phyloP scores from a whole-genome alignment of 331 rosid species.

The Acacia concinna region DNA sequence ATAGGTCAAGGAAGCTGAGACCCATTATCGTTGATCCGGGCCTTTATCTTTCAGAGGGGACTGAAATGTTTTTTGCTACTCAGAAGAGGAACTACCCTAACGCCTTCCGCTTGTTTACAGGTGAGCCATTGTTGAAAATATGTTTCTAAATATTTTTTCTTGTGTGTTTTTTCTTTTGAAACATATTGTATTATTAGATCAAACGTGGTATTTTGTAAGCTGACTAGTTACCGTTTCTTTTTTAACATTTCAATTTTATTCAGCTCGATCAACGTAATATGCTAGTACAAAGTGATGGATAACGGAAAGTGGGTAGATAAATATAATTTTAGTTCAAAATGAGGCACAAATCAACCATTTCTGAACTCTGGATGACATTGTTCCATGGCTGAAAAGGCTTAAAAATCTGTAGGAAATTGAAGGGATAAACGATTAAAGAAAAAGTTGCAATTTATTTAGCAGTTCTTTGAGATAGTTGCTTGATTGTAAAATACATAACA shows the following conservation, averaged over 20 bases:
- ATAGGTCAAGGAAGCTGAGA: slow-evolving; percentile 69
- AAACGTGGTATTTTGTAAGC: neutral
- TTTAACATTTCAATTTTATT: neutral
- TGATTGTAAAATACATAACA: neutral
- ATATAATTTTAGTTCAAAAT: neutral
- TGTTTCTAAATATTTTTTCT: neutral
- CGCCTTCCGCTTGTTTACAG: slow-evolving; percentile 78
- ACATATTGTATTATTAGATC: neutral
- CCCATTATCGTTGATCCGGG: slow-evolving; percentile 94
- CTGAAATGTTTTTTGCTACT: slow-evolving; percentile 85
- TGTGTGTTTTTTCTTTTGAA: neutral
- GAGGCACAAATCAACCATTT: neutral
- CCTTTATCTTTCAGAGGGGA: slow-evolving; percentile 81
- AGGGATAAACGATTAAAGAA: neutral
- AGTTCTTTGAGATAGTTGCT: neutral
- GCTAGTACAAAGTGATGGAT: neutral
- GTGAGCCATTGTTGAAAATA: slow-evolving; percentile 33
- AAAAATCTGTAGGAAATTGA: neutral
- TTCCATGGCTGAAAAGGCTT: neutral
- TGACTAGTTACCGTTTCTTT: neutral
- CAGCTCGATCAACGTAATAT: too few species aligned
- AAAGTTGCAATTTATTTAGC: neutral
- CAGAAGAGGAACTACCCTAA: slow-evolving; percentile 88
- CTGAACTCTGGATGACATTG: neutral
- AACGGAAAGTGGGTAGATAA: neutral